Percentiles rank a stretch among this genome's conserved stretches.
These are phyloP conservation scores for Penicillium expansum DNA, from an alignment of 2,329 filamentous ascomycete species.

Conservation along the genomic window DNA sequence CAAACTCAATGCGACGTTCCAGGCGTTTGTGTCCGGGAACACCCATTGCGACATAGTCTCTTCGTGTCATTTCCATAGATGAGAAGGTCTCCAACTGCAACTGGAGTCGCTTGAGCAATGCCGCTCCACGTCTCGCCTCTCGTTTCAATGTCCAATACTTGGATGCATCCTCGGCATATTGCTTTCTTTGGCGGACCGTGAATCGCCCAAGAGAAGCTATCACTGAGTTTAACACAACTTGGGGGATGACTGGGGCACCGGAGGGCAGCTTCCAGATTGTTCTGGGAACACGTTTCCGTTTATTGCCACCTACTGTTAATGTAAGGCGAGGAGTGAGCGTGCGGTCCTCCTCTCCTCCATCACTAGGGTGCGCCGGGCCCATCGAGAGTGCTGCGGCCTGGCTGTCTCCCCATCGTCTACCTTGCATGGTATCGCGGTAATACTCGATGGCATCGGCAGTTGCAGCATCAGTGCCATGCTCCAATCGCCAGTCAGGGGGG, in stretches of 20 bases:
- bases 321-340: slow-evolving; percentile 50
- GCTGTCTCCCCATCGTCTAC: slow-evolving; percentile 87
- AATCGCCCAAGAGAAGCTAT: slow-evolving; percentile 81
- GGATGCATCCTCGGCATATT: slow-evolving; percentile 88
- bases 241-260: slow-evolving; percentile 89
- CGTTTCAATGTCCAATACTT: slow-evolving; percentile 98
- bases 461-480: slow-evolving; percentile 77
- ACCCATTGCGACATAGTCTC: slow-evolving; percentile 95
- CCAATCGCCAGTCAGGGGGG: slow-evolving; percentile 79
- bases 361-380: slow-evolving; percentile 62
- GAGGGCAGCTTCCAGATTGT: slow-evolving; percentile 89
- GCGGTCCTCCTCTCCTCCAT: slow-evolving; percentile 44
- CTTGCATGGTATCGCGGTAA: slow-evolving; percentile 86
- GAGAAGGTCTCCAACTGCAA: slow-evolving; percentile 95
- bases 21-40: slow-evolving; percentile 75
- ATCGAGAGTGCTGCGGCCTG: slow-evolving; percentile 78
- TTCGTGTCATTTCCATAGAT: slow-evolving; percentile 92
- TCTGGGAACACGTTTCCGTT: slow-evolving; percentile 61
- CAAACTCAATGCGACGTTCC: slow-evolving; percentile 82
- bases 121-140: slow-evolving; percentile 85
- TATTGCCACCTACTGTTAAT: slow-evolving; percentile 56
- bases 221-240: slow-evolving; percentile 81
- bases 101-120: slow-evolving; percentile 87
- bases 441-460: slow-evolving; percentile 81
- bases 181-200: slow-evolving; percentile 79